Evolutionary conservation across 2,329 filamentous ascomycete genomes (phyloP).

Genomic region (Cytospora piceicola): DNA sequence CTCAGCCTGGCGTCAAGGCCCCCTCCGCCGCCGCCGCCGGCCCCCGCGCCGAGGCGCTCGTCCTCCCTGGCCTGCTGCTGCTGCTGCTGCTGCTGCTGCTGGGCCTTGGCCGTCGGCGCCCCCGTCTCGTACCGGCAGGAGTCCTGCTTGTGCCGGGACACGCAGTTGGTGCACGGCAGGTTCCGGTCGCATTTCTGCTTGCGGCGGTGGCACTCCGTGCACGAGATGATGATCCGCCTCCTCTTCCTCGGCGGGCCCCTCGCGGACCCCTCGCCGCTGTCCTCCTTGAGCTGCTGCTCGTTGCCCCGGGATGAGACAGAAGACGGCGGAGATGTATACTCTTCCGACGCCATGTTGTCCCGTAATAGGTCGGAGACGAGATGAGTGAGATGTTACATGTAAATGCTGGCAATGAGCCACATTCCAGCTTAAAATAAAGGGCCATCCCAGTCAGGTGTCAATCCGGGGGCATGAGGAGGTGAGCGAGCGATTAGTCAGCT

Average conservation of each 20-base stretch:
- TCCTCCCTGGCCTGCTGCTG: constrained; percentile 11
- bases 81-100: constrained; percentile 25
- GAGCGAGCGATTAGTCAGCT: neutral
- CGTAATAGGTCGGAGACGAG: neutral
- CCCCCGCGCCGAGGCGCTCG: neutral
- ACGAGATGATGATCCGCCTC: constrained; percentile 64
- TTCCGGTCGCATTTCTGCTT: constrained; percentile 68
- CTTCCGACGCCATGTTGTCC: constrained; percentile 13
- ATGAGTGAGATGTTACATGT: neutral
- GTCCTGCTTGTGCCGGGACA: constrained; percentile 58
- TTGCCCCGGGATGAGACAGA: constrained; percentile 19
- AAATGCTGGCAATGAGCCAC: neutral
- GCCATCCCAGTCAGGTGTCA: neutral
- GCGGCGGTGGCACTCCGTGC: constrained; percentile 65
- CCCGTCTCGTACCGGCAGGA: constrained; percentile 62
- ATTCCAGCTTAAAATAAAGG: neutral
- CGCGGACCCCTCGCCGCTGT: constrained; percentile 7
- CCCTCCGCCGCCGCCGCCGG: neutral
- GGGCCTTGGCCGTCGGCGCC: constrained; percentile 47
- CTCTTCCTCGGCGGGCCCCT: constrained; percentile 57
- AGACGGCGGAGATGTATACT: constrained; percentile 19
- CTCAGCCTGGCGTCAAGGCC: constrained; percentile 4
- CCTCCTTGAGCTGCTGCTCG: constrained; percentile 11
- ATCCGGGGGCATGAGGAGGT: neutral
- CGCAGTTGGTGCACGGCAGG: constrained; percentile 63